These are phyloP conservation scores for Leptomonas pyrrhocoris DNA, from an alignment of 208 protist genomes.

Conservation along the genomic window DNA sequence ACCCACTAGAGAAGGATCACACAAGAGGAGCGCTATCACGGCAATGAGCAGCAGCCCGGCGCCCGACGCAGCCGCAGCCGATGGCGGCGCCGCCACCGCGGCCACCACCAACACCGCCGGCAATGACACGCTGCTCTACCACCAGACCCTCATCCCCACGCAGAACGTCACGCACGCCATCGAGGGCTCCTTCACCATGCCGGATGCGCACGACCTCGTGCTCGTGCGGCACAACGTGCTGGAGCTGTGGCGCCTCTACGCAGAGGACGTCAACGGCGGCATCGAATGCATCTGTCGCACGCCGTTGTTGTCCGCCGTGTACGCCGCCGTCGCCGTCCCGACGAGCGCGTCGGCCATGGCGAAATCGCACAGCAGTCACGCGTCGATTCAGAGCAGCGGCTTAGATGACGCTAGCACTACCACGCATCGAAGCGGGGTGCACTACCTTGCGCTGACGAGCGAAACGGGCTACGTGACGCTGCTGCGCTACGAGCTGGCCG, in stretches of 20 bases:
- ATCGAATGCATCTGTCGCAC: conserved; percentile 72
- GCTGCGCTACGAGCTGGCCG: conserved; percentile 91
- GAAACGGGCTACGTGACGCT: conserved; percentile 95
- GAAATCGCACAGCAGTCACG: conserved; percentile 8
- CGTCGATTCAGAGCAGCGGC: background rate
- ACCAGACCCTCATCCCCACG: conserved; percentile 84
- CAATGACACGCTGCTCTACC: conserved; percentile 72
- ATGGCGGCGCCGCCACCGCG: background rate
- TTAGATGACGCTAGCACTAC: conserved; percentile 24
- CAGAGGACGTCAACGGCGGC: conserved; percentile 33
- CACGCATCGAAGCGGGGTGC: conserved; percentile 41
- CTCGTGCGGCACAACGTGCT: conserved; percentile 68
- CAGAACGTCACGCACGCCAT: conserved; percentile 74
- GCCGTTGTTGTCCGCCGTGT: conserved; percentile 61
- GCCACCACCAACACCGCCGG: background rate
- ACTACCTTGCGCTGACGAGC: conserved; percentile 95
- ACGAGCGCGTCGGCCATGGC: conserved; percentile 43
- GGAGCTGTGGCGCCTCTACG: conserved; percentile 78
- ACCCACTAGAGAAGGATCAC: too few relatives aligned
- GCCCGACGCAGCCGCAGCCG: background rate
- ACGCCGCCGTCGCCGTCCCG: conserved; percentile 67
- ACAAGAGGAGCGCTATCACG: too few relatives aligned
- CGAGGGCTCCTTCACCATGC: conserved; percentile 78
- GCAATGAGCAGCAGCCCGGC: conserved; percentile 13
- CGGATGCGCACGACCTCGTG: conserved; percentile 65